phyloP scores from a whole-genome alignment of 148 eudicot genomes.

The Drosera capensis region DNA sequence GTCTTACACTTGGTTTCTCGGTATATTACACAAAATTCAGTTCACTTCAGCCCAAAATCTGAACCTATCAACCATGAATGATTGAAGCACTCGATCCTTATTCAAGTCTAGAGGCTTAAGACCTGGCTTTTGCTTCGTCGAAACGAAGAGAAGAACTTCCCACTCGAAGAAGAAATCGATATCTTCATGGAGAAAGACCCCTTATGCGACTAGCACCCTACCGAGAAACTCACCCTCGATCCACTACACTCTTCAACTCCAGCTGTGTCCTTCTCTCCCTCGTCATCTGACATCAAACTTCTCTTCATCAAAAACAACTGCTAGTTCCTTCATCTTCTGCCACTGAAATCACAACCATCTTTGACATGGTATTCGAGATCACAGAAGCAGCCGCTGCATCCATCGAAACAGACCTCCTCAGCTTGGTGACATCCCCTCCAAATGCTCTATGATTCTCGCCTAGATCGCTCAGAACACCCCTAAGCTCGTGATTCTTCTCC shows the following conservation, averaged over 20 bases:
- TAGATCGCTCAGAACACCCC: constrained; percentile 41
- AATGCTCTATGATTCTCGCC: constrained; percentile 24
- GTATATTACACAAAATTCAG: neutral
- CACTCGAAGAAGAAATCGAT: constrained; percentile 36
- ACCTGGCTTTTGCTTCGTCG: constrained; percentile 35
- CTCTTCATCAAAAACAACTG: constrained; percentile 15
- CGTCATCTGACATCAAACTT: constrained; percentile 9
- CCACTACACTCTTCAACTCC: constrained; percentile 6
- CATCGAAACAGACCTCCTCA: constrained; percentile 48
- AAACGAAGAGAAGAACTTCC: constrained; percentile 22
- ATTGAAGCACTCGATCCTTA: too few species aligned
- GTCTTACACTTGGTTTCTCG: too few species aligned
- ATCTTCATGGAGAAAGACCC: constrained; percentile 40
- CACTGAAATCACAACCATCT: too few species aligned
- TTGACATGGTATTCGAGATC: constrained; percentile 8
- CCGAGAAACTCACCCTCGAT: constrained; percentile 22
- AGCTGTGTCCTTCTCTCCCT: constrained; percentile 6
- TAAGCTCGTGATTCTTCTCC: constrained; percentile 3
- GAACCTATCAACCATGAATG: too few species aligned
- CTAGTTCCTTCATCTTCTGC: too few species aligned
- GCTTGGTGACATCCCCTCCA: constrained; percentile 4
- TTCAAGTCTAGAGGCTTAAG: constrained; percentile 9
- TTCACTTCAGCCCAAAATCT: too few species aligned
- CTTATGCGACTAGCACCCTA: constrained; percentile 26
- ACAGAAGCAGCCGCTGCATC: constrained; percentile 17